Percentiles rank a stretch among this genome's conserved stretches.
These are phyloP conservation scores for Westerdykella sp. DNA, from an alignment of 2,329 filamentous ascomycete species.

Conservation along the genomic window DNA sequence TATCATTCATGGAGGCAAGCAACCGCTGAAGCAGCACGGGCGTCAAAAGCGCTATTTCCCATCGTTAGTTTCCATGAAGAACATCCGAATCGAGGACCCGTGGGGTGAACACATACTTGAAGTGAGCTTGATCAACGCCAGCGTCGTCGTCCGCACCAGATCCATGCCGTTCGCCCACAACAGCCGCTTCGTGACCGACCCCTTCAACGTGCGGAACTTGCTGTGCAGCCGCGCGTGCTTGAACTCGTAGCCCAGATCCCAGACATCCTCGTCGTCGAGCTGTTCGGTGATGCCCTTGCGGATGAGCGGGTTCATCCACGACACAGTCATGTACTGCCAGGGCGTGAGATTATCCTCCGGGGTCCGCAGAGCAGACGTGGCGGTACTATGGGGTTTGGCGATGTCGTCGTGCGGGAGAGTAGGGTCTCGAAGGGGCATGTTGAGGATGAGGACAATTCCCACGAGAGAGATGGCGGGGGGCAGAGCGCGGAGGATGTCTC, in stretches of 20 bases:
- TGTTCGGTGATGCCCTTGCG: conserved; percentile 57
- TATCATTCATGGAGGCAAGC: conserved; percentile 58
- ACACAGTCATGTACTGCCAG: conserved; percentile 80
- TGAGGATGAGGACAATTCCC: conserved; percentile 51
- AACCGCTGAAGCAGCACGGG: conserved; percentile 69
- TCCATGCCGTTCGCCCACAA: conserved; percentile 74
- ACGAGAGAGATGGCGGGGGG: conserved; percentile 40
- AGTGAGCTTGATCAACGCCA: conserved; percentile 59
- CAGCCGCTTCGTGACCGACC: conserved; percentile 64
- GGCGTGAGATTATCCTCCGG: conserved; percentile 75
- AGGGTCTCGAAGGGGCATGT: conserved; percentile 65
- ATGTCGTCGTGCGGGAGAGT: conserved; percentile 51
- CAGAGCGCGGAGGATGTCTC: conserved; percentile 30
- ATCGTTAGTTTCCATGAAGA: conserved; percentile 2
- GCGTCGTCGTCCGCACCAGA: conserved; percentile 58
- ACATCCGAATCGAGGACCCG: too few species aligned
- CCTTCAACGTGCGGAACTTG: conserved; percentile 65
- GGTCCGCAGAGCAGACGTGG: conserved; percentile 57
- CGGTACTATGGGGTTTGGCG: conserved; percentile 49
- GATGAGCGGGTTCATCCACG: conserved; percentile 75
- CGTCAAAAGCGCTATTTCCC: conserved; percentile 37
- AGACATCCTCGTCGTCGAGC: conserved; percentile 73
- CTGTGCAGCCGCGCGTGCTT: conserved; percentile 71
- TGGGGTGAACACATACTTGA: conserved; percentile 41
- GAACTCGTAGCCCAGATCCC: conserved; percentile 72